Evolutionary conservation across 2,329 filamentous ascomycete species (phyloP).

Genomic region (Pseudopithomyces maydicus): DNA sequence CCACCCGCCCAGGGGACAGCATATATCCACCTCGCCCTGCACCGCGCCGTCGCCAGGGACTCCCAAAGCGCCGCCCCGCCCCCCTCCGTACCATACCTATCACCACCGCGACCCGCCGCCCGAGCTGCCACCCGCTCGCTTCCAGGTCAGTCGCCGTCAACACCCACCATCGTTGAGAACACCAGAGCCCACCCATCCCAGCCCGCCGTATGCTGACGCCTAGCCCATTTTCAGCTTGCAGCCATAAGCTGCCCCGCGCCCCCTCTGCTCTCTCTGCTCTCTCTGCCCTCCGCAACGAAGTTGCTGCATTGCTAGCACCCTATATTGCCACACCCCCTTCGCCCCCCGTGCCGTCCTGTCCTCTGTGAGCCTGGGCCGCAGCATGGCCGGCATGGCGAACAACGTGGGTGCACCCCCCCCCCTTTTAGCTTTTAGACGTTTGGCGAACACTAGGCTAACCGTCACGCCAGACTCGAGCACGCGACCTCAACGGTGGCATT

Average conservation of each 20-base stretch:
- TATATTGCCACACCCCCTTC: conserved; percentile 1
- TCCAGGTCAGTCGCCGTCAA: conserved; percentile 16
- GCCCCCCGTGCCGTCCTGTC: conserved; percentile 20
- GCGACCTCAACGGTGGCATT: conserved; percentile 35
- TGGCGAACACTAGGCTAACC: conserved; percentile 12
- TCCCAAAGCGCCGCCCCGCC: conserved; percentile 31
- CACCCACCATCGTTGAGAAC: background rate
- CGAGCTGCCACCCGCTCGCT: conserved; percentile 23
- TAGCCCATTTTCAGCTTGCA: conserved; percentile 33
- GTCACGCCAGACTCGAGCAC: conserved; percentile 33
- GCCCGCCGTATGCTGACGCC: conserved; percentile 39
- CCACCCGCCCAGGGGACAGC: conserved; percentile 35
- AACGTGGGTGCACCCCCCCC: conserved; percentile 32
- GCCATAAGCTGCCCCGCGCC: conserved; percentile 32
- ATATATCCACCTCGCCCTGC: conserved; percentile 28
- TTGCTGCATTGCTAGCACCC: conserved; percentile 12
- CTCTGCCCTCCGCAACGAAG: conserved; percentile 6
- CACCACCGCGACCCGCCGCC: conserved; percentile 5
- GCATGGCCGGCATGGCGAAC: conserved; percentile 36
- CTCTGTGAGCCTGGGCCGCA: conserved; percentile 23
- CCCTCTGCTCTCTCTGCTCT: conserved; percentile 12
- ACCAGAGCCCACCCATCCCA: conserved; percentile 21
- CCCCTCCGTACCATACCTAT: conserved; percentile 28
- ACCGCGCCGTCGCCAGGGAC: conserved; percentile 18
- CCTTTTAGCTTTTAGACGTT: too few relatives aligned